Evolutionary conservation across 257 asterid genomes (phyloP).

Genomic region (Buddleja alternifolia): DNA sequence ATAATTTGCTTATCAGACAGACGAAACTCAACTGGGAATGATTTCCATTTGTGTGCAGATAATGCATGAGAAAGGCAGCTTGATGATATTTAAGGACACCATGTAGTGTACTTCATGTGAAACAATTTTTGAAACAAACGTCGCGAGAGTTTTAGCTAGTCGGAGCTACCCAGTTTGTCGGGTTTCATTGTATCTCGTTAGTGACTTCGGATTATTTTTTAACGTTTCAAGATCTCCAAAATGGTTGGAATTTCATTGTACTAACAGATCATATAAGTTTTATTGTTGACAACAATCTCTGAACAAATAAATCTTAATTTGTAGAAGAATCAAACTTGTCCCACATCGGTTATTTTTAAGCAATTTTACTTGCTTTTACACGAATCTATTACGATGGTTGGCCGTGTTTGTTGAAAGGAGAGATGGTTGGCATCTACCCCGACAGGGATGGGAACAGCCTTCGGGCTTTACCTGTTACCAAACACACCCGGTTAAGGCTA

Average conservation of each 20-base stretch:
- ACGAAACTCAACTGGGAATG: slow-evolving; percentile 3
- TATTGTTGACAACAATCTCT: too few species aligned
- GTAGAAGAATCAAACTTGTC: too few species aligned
- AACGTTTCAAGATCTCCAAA: too few species aligned
- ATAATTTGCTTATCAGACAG: neutral
- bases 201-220: too few species aligned
- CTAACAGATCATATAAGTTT: too few species aligned
- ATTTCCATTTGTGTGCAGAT: slow-evolving; percentile 44
- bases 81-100: slow-evolving; percentile 54
- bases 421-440: slow-evolving; percentile 28
- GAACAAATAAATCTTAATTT: too few species aligned
- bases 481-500: slow-evolving; percentile 32
- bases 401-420: slow-evolving; percentile 28
- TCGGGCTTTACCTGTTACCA: slow-evolving; percentile 34
- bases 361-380: too few species aligned
- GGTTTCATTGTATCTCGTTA: too few species aligned
- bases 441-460: slow-evolving; percentile 36
- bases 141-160: neutral
- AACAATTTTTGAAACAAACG: too few species aligned
- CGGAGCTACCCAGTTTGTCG: neutral
- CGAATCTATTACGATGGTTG: too few species aligned
- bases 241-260: too few species aligned
- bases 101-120: slow-evolving; percentile 57
- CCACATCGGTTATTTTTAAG: too few species aligned
- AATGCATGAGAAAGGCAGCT: slow-evolving; percentile 56